A percentile compares a stretch with the other conserved stretches of the same genome.
These are phyloP conservation scores for Marasmius sp. DNA, from an alignment of 1,284 basidiomycete species.

Conservation along the genomic window DNA sequence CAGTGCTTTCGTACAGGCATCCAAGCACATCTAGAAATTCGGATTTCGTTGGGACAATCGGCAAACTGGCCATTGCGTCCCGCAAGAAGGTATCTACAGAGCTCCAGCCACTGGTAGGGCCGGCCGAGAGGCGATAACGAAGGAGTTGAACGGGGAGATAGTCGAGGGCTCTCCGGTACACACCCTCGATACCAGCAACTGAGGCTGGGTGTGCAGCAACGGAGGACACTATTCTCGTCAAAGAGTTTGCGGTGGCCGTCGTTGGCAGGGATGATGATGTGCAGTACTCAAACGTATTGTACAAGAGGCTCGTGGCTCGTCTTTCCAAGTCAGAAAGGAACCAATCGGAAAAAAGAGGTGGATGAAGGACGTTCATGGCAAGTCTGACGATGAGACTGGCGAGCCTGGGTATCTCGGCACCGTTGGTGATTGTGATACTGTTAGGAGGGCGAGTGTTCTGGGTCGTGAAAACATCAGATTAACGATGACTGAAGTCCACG, in stretches of 20 bases:
- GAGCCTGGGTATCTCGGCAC: slow-evolving; percentile 43
- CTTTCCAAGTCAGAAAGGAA: slow-evolving; percentile 48
- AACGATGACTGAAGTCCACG: background rate
- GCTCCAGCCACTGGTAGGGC: slow-evolving; percentile 21
- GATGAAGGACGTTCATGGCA: slow-evolving; percentile 39
- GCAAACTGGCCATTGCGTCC: slow-evolving; percentile 11
- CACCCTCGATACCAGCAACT: background rate
- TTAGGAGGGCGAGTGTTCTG: slow-evolving; percentile 23
- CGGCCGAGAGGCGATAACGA: slow-evolving; percentile 28
- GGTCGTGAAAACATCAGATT: slow-evolving; percentile 15
- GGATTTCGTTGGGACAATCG: background rate
- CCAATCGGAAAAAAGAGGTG: slow-evolving; percentile 41
- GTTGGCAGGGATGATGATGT: slow-evolving; percentile 39
- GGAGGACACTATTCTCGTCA: slow-evolving; percentile 38
- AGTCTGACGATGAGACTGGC: slow-evolving; percentile 45
- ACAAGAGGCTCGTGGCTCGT: slow-evolving; percentile 36
- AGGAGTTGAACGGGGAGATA: slow-evolving; percentile 30
- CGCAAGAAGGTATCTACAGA: slow-evolving; percentile 20
- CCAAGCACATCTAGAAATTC: slow-evolving; percentile 20
- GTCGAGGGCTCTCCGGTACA: background rate
- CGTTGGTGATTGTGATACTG: slow-evolving; percentile 36
- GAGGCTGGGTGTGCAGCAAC: slow-evolving; percentile 2
- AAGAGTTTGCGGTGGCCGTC: slow-evolving; percentile 33
- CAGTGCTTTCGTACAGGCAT: slow-evolving; percentile 14
- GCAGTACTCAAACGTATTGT: slow-evolving; percentile 45